These are phyloP conservation scores for Cladophialophora bantiana DNA, from an alignment of 2,329 filamentous ascomycete genomes.

Conservation along the genomic window DNA sequence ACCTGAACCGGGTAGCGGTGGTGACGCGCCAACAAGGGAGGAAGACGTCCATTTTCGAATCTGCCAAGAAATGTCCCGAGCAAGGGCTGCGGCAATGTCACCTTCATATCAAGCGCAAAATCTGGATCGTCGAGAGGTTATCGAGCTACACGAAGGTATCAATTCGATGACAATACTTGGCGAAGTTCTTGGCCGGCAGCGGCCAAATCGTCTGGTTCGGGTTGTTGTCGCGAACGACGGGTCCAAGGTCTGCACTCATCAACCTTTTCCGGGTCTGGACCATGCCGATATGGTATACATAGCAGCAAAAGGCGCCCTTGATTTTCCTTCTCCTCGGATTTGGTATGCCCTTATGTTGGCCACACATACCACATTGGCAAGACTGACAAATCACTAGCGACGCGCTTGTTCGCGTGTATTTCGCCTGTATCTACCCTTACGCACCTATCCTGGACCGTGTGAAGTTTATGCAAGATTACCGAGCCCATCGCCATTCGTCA, in stretches of 20 bases:
- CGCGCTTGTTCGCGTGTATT: conserved; percentile 9
- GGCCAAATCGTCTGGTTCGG: conserved; percentile 2
- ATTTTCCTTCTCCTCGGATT: conserved; percentile 14
- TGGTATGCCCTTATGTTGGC: conserved; percentile 2
- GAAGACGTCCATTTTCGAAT: conserved; percentile 18
- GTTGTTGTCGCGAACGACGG: conserved; percentile 1
- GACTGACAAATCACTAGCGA: background rate
- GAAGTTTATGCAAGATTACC: conserved; percentile 17
- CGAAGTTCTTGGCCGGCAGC: conserved; percentile 10
- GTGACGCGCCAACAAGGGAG: conserved; percentile 1
- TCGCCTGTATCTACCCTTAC: conserved; percentile 12
- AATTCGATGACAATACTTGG: conserved; percentile 20
- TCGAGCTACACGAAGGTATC: conserved; percentile 15
- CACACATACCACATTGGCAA: background rate
- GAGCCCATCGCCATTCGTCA: conserved; percentile 3
- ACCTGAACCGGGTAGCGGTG: background rate
- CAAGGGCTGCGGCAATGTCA: conserved; percentile 4
- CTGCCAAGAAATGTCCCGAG: conserved; percentile 14
- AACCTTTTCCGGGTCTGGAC: conserved; percentile 9
- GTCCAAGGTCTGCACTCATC: background rate
- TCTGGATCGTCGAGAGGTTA: conserved; percentile 8
- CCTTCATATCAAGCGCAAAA: conserved; percentile 2
- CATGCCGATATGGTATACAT: conserved; percentile 15
- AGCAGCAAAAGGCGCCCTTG: conserved; percentile 2
- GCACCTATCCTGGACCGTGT: conserved; percentile 17